Conservation (phyloP, 768 basidiomycete genomes). For the Lactarius evosmus region DNA sequence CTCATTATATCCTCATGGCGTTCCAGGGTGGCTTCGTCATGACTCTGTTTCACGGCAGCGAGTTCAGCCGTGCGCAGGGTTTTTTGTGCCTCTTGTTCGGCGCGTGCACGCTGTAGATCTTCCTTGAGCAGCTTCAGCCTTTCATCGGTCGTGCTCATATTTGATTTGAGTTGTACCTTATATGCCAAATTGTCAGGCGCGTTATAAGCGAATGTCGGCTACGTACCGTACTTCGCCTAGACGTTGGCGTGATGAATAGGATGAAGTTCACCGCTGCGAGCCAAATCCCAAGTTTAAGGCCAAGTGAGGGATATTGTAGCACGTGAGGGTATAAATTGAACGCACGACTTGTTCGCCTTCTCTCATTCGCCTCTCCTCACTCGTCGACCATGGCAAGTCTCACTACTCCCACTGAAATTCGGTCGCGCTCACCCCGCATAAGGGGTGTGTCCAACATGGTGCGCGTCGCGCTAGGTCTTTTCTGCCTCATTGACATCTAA, state of each 20-base stretch:
- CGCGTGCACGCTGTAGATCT: slow-evolving; percentile 18
- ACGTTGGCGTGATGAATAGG: neutral
- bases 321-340: slow-evolving; percentile 16
- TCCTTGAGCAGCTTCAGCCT: slow-evolving; percentile 10
- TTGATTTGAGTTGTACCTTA: slow-evolving; percentile 3
- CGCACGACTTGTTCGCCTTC: neutral
- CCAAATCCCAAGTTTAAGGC: neutral
- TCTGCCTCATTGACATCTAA: neutral
- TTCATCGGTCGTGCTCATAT: slow-evolving; percentile 18
- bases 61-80: slow-evolving; percentile 1
- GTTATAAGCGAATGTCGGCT: slow-evolving; percentile 5
- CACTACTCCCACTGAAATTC: neutral
- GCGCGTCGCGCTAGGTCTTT: slow-evolving; percentile 2
- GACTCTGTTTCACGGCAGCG: slow-evolving; percentile 6
- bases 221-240: slow-evolving; percentile 9
- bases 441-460: slow-evolving; percentile 29
- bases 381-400: slow-evolving; percentile 20
- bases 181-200: slow-evolving; percentile 1
- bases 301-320: neutral
- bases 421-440: slow-evolving; percentile 23
- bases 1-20: slow-evolving; percentile 21
- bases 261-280: neutral
- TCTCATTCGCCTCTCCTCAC: slow-evolving; percentile 3
- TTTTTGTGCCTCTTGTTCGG: slow-evolving; percentile 17
- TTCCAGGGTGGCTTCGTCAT: slow-evolving; percentile 7